These are phyloP conservation scores for Arthroderma sp. DNA, from an alignment of 2,329 filamentous ascomycete genomes.

Conservation along the genomic window DNA sequence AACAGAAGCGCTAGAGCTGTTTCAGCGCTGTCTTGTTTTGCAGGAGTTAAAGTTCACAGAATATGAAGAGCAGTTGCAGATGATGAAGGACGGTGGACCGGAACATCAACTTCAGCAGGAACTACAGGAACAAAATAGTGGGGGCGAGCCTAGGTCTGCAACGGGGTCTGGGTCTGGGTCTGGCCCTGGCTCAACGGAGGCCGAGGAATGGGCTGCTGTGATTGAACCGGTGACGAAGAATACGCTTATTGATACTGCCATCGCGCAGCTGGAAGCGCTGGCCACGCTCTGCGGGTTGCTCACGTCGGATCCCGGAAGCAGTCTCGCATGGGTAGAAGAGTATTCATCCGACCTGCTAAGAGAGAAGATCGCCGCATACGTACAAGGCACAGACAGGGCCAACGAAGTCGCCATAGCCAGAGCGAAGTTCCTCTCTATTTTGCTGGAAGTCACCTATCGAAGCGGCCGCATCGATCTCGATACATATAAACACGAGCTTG, in stretches of 20 bases:
- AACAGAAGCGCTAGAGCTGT: constrained; percentile 50
- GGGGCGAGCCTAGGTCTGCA: neutral
- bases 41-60: constrained; percentile 41
- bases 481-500: constrained; percentile 41
- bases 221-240: constrained; percentile 53
- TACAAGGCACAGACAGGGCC: constrained; percentile 34
- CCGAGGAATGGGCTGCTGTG: constrained; percentile 55
- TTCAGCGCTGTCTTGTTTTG: constrained; percentile 44
- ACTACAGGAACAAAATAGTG: constrained; percentile 9
- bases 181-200: constrained; percentile 20
- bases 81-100: constrained; percentile 23
- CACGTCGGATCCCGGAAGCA: constrained; percentile 31
- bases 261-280: constrained; percentile 49
- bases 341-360: constrained; percentile 43
- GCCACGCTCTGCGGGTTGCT: constrained; percentile 41
- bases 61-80: constrained; percentile 33
- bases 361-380: constrained; percentile 43
- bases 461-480: constrained; percentile 38
- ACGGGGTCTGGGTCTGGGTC: constrained; percentile 16
- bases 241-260: constrained; percentile 55
- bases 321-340: constrained; percentile 47
- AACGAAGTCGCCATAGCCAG: constrained; percentile 44
- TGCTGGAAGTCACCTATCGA: constrained; percentile 48
- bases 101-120: constrained; percentile 14
- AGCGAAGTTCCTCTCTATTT: constrained; percentile 45